phyloP scores from a whole-genome alignment of 345 rosid genomes.

The Pseudoturritis turrita region DNA sequence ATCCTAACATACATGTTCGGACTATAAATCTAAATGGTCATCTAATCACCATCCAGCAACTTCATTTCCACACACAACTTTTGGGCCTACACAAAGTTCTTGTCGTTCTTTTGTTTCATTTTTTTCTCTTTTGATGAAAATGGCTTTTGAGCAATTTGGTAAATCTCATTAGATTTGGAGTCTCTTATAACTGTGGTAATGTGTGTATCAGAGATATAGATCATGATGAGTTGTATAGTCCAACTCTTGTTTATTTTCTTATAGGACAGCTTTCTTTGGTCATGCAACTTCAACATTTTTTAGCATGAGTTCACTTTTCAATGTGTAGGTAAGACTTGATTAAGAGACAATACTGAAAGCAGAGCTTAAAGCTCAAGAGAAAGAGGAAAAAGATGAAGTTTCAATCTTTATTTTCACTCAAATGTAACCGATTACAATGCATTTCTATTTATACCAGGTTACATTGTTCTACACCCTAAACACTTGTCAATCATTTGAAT shows the following conservation, averaged over 20 bases:
- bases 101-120: not conserved
- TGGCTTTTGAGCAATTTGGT: constrained; percentile 1
- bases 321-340: too few relatives aligned
- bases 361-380: too few relatives aligned
- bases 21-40: constrained; percentile 26
- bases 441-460: too few relatives aligned
- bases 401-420: too few relatives aligned
- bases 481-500: too few relatives aligned
- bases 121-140: not conserved
- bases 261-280: not conserved
- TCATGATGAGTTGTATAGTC: not conserved
- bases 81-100: constrained; percentile 13
- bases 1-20: not conserved
- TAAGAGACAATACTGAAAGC: too few relatives aligned
- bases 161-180: constrained; percentile 4
- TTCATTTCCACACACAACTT: constrained; percentile 19
- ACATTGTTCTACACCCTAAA: too few relatives aligned
- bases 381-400: too few relatives aligned
- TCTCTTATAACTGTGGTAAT: not conserved
- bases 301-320: too few relatives aligned
- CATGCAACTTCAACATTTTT: not conserved
- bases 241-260: not conserved
- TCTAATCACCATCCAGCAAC: constrained; percentile 36
- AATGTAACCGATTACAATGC: too few relatives aligned
- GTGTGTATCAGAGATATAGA: not conserved